Evolutionary conservation across 2,329 filamentous ascomycete genomes (phyloP).

Genomic region (Botrytis pseudocinerea): DNA sequence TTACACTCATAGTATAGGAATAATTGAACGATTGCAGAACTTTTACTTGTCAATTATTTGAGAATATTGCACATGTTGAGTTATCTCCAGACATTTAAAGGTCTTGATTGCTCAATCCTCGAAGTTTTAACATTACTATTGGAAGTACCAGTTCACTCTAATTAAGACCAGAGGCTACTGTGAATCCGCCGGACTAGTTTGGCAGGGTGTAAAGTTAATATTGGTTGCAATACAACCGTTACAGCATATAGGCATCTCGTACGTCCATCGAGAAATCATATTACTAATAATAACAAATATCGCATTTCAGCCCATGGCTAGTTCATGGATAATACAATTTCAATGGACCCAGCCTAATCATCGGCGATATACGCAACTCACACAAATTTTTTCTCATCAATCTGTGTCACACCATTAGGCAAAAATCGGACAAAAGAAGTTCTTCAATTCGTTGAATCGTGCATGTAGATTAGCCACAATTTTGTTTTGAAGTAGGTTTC

Average conservation of each 20-base stretch:
- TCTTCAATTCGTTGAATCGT: background rate
- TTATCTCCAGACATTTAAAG: background rate
- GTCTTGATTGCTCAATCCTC: background rate
- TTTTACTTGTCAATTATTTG: background rate
- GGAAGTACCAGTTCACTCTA: background rate
- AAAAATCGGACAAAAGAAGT: background rate
- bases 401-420: too few species aligned
- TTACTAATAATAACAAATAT: background rate
- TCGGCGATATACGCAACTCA: background rate
- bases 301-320: background rate
- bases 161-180: too few species aligned
- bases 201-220: background rate
- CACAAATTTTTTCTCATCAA: background rate
- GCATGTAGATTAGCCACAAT: background rate
- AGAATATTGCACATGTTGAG: background rate
- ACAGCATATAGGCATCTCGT: background rate
- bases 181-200: too few species aligned
- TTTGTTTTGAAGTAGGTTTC: background rate
- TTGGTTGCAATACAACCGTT: background rate
- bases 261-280: background rate
- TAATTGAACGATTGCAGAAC: background rate
- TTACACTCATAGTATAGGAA: background rate
- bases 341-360: background rate
- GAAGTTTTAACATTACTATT: background rate
- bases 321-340: too few species aligned